Base-by-base conservation (phyloP, 2,329 filamentous ascomycete species). In the Phialocephala subalpina region DNA sequence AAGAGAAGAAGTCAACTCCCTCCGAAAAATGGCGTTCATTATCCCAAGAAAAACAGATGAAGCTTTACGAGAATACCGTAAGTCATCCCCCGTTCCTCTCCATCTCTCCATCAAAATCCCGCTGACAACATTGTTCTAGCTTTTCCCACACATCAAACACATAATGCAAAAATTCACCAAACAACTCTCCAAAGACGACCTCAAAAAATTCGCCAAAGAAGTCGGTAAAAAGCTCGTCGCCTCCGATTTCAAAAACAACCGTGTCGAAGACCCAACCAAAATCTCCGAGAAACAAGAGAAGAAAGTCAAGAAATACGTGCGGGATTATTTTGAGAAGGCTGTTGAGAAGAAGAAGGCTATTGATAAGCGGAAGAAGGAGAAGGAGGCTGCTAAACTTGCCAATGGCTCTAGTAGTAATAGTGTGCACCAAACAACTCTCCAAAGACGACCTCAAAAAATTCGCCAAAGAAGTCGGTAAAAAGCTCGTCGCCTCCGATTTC, bases 11-110 rank as follows among this genome's bases (percentile, higher is more conserved):
- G 77, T n/a, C n/a, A n/a, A 83, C 83, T 6, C 90, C 87, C 72
- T 84, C 85, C 73, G 90, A 93, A 57, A 92, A 90, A 76, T 94
- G 92, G 92, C 85, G 87, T 63, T 85, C 84, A 66, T 77, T 90
- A 36, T 83, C 90, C 1, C 77, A 89, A 71, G 94, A 97, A 70
- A 97, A 97, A 80, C 93, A 96, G 79, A 97, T 94, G 87, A 97
- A 93, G 81, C 84, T 97, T 2, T 98, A 97, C 74, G 94, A 97
- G 78, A 94, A 94, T 76, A 97, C 94, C 60, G 93, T 97, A 84
- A 78, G 92, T 82, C 33, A 7, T n/a, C 3, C 25, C n/a, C n/a
- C n/a, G n/a, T n/a, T n/a, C n/a, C 12, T 38, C 52, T 16, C 12
- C 6, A 25, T 33, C 35, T 2, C n/a, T 59, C n/a, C n/a, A n/a